phyloP scores from a whole-genome alignment of 2,329 filamentous ascomycete species.

The Ramularia endophylla region DNA sequence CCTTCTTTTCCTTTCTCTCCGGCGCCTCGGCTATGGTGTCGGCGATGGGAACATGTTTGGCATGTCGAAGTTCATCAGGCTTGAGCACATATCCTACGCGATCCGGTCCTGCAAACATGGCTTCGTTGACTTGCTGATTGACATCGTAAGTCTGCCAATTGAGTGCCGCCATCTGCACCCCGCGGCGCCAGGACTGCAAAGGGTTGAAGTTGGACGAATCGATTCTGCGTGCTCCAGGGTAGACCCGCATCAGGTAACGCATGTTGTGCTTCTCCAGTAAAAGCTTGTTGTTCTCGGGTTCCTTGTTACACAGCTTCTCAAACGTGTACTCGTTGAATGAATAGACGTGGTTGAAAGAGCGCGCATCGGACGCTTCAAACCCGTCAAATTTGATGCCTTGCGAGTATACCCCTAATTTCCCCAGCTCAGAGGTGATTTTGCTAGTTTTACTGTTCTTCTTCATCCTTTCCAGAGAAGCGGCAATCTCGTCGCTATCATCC shows the following conservation, averaged over 20 bases:
- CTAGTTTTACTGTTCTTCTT: conserved; percentile 63
- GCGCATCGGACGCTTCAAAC: conserved; percentile 72
- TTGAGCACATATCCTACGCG: conserved; percentile 90
- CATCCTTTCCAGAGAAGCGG: conserved; percentile 52
- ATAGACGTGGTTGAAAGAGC: conserved; percentile 88
- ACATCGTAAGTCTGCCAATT: conserved; percentile 99
- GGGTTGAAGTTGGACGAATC: conserved; percentile 93
- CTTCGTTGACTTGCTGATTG: conserved; percentile 92
- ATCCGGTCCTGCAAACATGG: conserved; percentile 92
- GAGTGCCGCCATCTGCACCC: conserved; percentile 94
- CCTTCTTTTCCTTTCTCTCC: conserved; percentile 54
- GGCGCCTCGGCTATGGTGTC: conserved; percentile 47
- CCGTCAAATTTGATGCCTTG: conserved; percentile 74
- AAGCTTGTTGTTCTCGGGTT: conserved; percentile 67
- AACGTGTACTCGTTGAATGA: conserved; percentile 91
- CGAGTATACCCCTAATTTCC: conserved; percentile 76
- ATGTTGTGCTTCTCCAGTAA: conserved; percentile 85
- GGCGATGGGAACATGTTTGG: conserved; percentile 56
- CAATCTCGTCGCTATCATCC: conserved; percentile 68
- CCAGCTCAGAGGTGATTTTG: conserved; percentile 79
- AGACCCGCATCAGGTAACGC: conserved; percentile 86
- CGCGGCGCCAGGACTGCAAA: conserved; percentile 85
- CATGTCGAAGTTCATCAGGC: conserved; percentile 68
- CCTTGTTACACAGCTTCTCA: conserved; percentile 69
- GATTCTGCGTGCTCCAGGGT: conserved; percentile 75